These are phyloP conservation scores for Fraxinus angustifolia DNA, from an alignment of 305 asterid species.

Conservation along the genomic window DNA sequence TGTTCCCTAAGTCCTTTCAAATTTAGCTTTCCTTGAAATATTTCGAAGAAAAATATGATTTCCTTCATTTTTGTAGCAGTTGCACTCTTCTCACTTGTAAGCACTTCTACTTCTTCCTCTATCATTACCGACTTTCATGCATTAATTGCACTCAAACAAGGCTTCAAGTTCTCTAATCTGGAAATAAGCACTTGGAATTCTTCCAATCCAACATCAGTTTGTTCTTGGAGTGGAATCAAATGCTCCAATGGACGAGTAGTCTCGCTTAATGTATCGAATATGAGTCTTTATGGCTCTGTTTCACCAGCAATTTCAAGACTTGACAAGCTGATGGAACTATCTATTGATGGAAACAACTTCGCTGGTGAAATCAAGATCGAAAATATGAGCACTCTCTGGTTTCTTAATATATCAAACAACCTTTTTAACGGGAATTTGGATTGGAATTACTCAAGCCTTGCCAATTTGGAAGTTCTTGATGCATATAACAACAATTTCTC, in stretches of 20 bases:
- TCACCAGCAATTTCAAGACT: constrained; percentile 62
- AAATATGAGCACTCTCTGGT: constrained; percentile 48
- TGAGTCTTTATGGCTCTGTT: constrained; percentile 70
- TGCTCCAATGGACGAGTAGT: constrained; percentile 59
- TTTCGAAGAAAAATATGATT: constrained; percentile 39
- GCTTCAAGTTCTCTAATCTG: constrained; percentile 40
- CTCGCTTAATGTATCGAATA: constrained; percentile 60
- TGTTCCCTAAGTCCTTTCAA: constrained; percentile 42
- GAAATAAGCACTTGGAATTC: constrained; percentile 54
- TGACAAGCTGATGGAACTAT: constrained; percentile 56
- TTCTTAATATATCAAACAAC: constrained; percentile 78
- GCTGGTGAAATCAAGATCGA: constrained; percentile 76
- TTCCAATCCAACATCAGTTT: constrained; percentile 52
- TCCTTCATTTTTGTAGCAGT: constrained; percentile 34
- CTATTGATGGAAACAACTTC: constrained; percentile 92
- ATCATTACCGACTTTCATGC: constrained; percentile 61
- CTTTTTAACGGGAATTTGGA: constrained; percentile 56
- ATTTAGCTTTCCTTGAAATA: constrained; percentile 40
- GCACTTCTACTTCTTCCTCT: constrained; percentile 45
- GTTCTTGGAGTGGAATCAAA: constrained; percentile 73
- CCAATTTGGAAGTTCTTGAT: constrained; percentile 58
- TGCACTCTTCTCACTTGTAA: constrained; percentile 34
- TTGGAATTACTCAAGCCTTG: constrained; percentile 70
- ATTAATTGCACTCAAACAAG: constrained; percentile 51
- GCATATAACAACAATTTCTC: constrained; percentile 88